Base-by-base conservation (phyloP, 2,329 filamentous ascomycete species). In the Phialophora tarda region DNA sequence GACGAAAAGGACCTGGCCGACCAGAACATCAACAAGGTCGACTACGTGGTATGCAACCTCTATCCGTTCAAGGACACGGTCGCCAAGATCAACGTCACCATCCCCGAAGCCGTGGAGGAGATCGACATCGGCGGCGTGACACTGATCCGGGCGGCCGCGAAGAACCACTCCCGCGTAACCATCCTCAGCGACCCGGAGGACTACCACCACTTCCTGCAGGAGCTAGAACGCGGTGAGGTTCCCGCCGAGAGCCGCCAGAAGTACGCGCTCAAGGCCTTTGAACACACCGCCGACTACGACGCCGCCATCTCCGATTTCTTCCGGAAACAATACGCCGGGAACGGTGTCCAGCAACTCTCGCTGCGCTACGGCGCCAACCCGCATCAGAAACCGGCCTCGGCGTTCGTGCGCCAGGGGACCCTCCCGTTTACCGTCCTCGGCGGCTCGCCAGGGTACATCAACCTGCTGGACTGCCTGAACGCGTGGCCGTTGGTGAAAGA, bases 11-110 rank as follows among this genome's bases (percentile, higher is more conserved):
- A 99, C 77, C 89, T 99, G 58, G 92, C 92, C 59, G 91, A 95
- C 79, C 92, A 96, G 82, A 95, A 93, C 81, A 97, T 97, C 78
- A 86, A 91, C 83, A 96, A 96, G 83, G 92, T 97, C 67, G 92
- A 96, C 85, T 96, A 90, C 75, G 92, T 97, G 74, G 90, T 99
- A 78, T 98, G 95, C 89, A 99, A 99, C 83, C 86, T 99, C 63
- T 98, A 99, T 81, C 95, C 95, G 12, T 99, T 99, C 88, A 97
- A 97, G 84, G 93, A 98, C 78, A 99, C 95, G 34, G 89, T 99
- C 74, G 91, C 93, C 74, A 96, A 97, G 85, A 89, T 96, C 83
- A 96, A 97, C 76, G 95, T 99, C 75, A 98, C 94, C 68, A 91
- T 99, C 70, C 88, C 92, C 59, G 94, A 99, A 82, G 95, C 95